Evolutionary conservation across 164 flowering plant species (phyloP).

Genomic region (Aristolochia contorta): DNA sequence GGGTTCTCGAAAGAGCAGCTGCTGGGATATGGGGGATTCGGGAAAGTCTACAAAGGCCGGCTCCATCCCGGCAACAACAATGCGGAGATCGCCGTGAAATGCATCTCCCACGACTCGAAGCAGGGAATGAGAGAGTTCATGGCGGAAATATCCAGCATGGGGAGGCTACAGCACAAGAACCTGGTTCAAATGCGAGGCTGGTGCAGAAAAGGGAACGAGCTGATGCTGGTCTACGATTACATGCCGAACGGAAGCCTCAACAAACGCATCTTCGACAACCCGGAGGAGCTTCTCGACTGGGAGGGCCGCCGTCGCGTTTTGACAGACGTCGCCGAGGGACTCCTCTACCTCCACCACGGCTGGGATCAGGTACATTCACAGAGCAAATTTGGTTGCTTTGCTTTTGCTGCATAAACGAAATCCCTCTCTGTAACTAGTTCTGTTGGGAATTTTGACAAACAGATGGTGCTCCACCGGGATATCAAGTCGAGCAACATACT

Average conservation of each 20-base stretch:
- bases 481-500: slow-evolving; percentile 67
- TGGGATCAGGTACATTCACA: slow-evolving; percentile 39
- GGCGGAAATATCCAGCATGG: slow-evolving; percentile 71
- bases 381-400: background rate
- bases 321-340: slow-evolving; percentile 57
- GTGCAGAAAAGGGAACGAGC: slow-evolving; percentile 44
- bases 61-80: too few relatives aligned
- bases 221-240: slow-evolving; percentile 66
- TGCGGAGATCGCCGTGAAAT: slow-evolving; percentile 57
- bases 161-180: slow-evolving; percentile 62
- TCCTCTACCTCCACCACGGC: slow-evolving; percentile 59
- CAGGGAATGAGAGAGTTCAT: slow-evolving; percentile 73
- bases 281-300: slow-evolving; percentile 36
- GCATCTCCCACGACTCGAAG: slow-evolving; percentile 68
- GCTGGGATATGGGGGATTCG: slow-evolving; percentile 74
- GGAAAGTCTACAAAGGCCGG: slow-evolving; percentile 39
- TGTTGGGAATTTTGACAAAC: background rate
- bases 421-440: background rate
- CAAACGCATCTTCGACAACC: slow-evolving; percentile 45
- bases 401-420: too few relatives aligned
- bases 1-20: slow-evolving; percentile 39
- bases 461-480: slow-evolving; percentile 69
- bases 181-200: slow-evolving; percentile 66
- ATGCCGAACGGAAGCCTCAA: slow-evolving; percentile 72
- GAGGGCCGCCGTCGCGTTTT: slow-evolving; percentile 33